Evolutionary conservation across 345 rosid genomes (phyloP).

Genomic region (Hypericum perforatum): DNA sequence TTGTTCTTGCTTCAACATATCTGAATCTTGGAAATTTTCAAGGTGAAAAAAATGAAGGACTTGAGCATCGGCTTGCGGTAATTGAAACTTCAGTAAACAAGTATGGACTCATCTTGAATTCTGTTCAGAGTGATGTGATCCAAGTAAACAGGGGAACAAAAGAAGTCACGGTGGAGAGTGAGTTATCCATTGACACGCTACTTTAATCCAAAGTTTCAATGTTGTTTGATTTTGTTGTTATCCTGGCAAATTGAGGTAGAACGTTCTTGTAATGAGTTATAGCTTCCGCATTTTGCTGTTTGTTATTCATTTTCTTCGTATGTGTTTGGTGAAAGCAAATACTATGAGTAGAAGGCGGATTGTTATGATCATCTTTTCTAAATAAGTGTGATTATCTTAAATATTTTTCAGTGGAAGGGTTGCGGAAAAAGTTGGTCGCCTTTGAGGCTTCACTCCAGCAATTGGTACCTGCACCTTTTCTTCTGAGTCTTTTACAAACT

Average conservation of each 20-base stretch:
- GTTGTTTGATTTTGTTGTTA: conserved; percentile 3
- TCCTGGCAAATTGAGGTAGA: too few species aligned
- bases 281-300: too few species aligned
- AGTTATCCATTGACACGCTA: conserved; percentile 21
- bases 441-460: conserved; percentile 52
- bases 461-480: conserved; percentile 39
- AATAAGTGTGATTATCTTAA: too few species aligned
- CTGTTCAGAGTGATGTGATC: conserved; percentile 75
- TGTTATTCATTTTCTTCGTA: neutral
- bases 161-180: conserved; percentile 59
- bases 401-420: conserved; percentile 56
- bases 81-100: conserved; percentile 70
- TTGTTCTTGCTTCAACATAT: conserved; percentile 1
- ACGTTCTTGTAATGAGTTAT: too few species aligned
- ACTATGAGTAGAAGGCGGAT: neutral
- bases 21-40: conserved; percentile 11
- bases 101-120: conserved; percentile 66
- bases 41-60: too few species aligned
- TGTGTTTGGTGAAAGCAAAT: neutral
- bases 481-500: conserved; percentile 10
- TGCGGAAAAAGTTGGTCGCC: conserved; percentile 51
- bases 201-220: conserved; percentile 3
- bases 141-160: conserved; percentile 77
- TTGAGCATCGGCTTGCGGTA: conserved; percentile 53
- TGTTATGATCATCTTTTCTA: neutral